Percentiles rank a stretch among this genome's conserved stretches.
Evolutionary conservation across 2,329 filamentous ascomycete species (phyloP).

Genomic region (Pyrenochaeta sp.): DNA sequence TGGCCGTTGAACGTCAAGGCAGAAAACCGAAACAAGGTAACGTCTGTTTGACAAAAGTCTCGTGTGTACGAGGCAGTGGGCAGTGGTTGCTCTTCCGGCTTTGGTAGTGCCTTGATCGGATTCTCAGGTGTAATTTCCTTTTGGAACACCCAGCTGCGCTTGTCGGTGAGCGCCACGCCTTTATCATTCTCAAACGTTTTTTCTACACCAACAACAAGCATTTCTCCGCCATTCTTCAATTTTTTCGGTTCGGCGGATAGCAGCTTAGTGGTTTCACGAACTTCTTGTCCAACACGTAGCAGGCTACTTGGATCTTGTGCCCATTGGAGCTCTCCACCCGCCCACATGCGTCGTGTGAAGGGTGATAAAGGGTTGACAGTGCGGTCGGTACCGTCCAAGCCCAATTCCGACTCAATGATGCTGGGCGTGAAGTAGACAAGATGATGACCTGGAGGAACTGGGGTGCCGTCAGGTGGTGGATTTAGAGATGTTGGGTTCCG

Average conservation of each 20-base stretch:
- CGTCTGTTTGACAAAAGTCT: conserved; percentile 70
- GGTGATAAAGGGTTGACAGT: conserved; percentile 76
- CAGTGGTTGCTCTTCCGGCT: conserved; percentile 26
- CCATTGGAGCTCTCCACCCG: conserved; percentile 79
- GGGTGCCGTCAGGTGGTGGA: conserved; percentile 34
- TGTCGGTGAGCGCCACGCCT: conserved; percentile 48
- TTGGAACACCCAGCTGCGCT: conserved; percentile 48
- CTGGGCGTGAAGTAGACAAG: conserved; percentile 88
- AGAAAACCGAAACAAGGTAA: conserved; percentile 87
- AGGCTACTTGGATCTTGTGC: conserved; percentile 25
- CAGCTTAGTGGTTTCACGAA: conserved; percentile 56
- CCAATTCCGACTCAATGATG: conserved; percentile 68
- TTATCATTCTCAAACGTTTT: conserved; percentile 56
- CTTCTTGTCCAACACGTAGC: conserved; percentile 41
- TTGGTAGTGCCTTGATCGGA: conserved; percentile 47
- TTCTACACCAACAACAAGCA: conserved; percentile 68
- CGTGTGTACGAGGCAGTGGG: conserved; percentile 46
- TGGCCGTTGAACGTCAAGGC: conserved; percentile 94
- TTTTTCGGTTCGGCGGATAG: conserved; percentile 59
- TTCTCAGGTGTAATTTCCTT: conserved; percentile 52
- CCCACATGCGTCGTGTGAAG: conserved; percentile 86
- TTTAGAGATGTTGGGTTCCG: conserved; percentile 30
- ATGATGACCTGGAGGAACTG: conserved; percentile 76
- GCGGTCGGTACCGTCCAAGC: conserved; percentile 84
- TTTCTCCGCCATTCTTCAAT: conserved; percentile 61